Evolutionary conservation across 129 eudicot species (phyloP).

Genomic region (Chrysanthemum lavandulifolium): DNA sequence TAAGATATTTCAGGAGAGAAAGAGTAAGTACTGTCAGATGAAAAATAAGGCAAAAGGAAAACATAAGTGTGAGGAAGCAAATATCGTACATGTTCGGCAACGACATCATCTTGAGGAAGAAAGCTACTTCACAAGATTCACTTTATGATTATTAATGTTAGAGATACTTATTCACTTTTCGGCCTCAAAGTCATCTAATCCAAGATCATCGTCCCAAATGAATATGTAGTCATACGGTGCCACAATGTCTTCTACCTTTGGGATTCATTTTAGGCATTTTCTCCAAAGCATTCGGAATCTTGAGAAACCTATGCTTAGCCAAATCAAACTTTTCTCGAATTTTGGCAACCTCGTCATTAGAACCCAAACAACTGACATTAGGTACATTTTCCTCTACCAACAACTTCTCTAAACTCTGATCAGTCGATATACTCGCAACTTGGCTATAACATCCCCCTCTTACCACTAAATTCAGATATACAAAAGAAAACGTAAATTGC

Average conservation of each 20-base stretch:
- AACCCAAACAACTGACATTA: constrained; percentile 23
- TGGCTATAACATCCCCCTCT: constrained; percentile 41
- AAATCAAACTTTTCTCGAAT: constrained; percentile 59
- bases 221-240: too few species aligned
- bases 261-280: constrained; percentile 90
- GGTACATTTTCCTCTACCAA: constrained; percentile 35
- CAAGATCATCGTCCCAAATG: too few species aligned
- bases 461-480: constrained; percentile 30
- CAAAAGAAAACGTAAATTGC: background rate
- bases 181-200: too few species aligned
- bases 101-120: too few species aligned
- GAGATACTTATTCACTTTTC: too few species aligned
- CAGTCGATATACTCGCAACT: constrained; percentile 32
- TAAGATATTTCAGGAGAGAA: too few species aligned
- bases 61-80: too few species aligned
- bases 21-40: too few species aligned
- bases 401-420: constrained; percentile 34
- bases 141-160: too few species aligned
- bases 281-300: constrained; percentile 64
- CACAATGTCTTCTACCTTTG: constrained; percentile 44
- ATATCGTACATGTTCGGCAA: too few species aligned
- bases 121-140: too few species aligned
- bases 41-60: too few species aligned
- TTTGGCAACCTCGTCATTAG: constrained; percentile 50
- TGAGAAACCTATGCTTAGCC: constrained; percentile 65